Base-by-base conservation (phyloP, 73 alveolate species). In the Uronychia binucleata region DNA sequence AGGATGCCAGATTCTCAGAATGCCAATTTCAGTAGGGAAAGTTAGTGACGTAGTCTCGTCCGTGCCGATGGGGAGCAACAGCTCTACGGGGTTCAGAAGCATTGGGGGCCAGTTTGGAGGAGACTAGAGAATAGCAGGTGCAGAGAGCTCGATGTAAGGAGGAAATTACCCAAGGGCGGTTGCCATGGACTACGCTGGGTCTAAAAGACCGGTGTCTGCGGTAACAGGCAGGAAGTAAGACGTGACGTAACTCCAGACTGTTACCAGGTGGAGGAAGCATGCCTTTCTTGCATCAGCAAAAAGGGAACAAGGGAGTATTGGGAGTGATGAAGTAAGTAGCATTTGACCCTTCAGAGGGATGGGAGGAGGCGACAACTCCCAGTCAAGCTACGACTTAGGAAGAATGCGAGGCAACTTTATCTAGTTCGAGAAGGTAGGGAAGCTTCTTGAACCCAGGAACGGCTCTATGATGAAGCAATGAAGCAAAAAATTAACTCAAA, bases 401-500 rank as follows among this genome's bases (percentile, higher is more conserved):
- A 14, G 81, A 57, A 26, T 29, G 30, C 31, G 77, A 85, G 81
- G 78, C 78, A 57, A 5, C 77, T 8, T 85, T 27, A 27, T 85
- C 8, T 81, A 85, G 31, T 34, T 85, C 0, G 91, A 85, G 59
- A 31, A 74, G 25, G 57, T 81, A 28, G 30, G 81, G 34, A 76
- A 84, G 35, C 85, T 86, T 1, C 34, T 30, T 27, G 57, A 35
- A 0, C 35, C 77, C 19, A 33, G 77, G 91, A 85, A 31, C 33
- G 86, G 28, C 33, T 85, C 31, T 85, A 85, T 85, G 91, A 85
- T 34, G 91, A 85, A 33, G 91, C 91, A 30, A 34, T 85, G 57
- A 85, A 77, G 31, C 81, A 85, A 58, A 85, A 85, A 67, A 85
- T 85, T 81, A 35, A 77, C 30, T 81, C 91, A 19, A 88, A 88